Evolutionary conservation across 2,329 filamentous ascomycete genomes (phyloP).

Genomic region (Didymella sp.): DNA sequence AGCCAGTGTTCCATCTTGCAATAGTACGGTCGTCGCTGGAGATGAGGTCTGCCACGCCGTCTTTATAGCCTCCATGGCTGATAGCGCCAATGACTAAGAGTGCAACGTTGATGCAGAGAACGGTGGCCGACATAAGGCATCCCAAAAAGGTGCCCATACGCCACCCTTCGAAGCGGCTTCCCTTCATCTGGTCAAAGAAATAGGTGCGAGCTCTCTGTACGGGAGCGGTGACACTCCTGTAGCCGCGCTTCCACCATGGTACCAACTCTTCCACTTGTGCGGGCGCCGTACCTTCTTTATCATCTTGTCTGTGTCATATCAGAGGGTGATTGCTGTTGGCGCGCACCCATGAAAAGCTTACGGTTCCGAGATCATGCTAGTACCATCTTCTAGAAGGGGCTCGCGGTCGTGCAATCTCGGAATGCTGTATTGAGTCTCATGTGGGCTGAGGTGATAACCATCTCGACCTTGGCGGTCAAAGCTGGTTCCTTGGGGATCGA

Average conservation of each 20-base stretch:
- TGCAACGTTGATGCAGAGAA: constrained; percentile 26
- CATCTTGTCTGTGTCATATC: no score
- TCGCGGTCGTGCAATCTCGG: neutral
- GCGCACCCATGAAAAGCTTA: no score
- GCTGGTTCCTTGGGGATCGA: no score
- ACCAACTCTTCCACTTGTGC: no score
- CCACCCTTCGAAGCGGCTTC: constrained; percentile 29
- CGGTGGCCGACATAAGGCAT: constrained; percentile 20
- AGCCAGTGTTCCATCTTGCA: constrained; percentile 11
- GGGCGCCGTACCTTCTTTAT: no score
- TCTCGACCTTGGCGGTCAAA: no score
- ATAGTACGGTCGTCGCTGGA: constrained; percentile 4
- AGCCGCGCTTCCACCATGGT: no score
- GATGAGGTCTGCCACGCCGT: constrained; percentile 7
- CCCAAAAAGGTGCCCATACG: constrained; percentile 29
- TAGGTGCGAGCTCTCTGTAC: no score
- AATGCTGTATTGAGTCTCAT: neutral
- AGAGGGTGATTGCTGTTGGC: no score
- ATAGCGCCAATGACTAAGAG: constrained; percentile 4
- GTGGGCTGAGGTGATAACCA: no score
- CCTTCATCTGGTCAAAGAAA: no score
- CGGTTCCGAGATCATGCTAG: neutral
- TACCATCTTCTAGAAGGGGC: neutral
- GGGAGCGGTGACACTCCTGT: no score
- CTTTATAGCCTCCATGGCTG: neutral